phyloP scores from a whole-genome alignment of 108 stramenopile species.

The Pseudonitzschia multiseries region DNA sequence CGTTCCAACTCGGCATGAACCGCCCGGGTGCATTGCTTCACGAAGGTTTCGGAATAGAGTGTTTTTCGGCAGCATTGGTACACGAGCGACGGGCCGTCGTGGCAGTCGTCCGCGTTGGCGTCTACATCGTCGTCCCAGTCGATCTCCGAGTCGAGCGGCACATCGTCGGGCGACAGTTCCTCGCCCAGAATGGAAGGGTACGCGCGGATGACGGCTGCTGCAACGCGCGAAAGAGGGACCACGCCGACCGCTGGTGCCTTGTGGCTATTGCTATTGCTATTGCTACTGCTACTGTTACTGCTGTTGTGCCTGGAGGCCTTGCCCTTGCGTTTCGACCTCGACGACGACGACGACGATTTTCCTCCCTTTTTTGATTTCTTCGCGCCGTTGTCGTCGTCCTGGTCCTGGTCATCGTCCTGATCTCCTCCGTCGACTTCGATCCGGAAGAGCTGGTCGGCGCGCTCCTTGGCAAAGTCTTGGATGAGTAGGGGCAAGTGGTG shows the following conservation, averaged over 20 bases:
- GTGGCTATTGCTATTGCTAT: not conserved
- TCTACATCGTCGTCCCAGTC: slow-evolving; percentile 17
- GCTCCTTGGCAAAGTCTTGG: slow-evolving; percentile 26
- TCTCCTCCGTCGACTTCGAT: not conserved
- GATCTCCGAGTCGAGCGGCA: not conserved
- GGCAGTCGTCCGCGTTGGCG: not conserved
- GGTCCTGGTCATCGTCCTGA: slow-evolving; percentile 8
- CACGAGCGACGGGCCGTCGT: not conserved
- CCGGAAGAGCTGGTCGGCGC: slow-evolving; percentile 29
- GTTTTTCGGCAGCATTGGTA: slow-evolving; percentile 28
- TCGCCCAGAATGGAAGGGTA: slow-evolving; percentile 13
- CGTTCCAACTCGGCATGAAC: slow-evolving; percentile 32
- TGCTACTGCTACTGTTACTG: not conserved
- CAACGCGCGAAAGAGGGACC: slow-evolving; percentile 19
- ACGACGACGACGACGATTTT: not conserved
- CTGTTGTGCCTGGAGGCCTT: slow-evolving; percentile 12
- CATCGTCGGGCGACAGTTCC: not conserved
- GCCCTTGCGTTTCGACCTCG: slow-evolving; percentile 16
- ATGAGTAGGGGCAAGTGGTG: slow-evolving; percentile 21
- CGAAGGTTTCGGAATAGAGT: slow-evolving; percentile 21
- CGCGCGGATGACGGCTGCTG: not conserved
- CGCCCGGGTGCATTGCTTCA: slow-evolving; percentile 18
- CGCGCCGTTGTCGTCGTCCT: not conserved
- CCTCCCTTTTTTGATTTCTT: not conserved
- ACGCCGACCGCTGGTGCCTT: not conserved